Conservation (phyloP, 2,329 filamentous ascomycete species). For the Zarea fungicola region DNA sequence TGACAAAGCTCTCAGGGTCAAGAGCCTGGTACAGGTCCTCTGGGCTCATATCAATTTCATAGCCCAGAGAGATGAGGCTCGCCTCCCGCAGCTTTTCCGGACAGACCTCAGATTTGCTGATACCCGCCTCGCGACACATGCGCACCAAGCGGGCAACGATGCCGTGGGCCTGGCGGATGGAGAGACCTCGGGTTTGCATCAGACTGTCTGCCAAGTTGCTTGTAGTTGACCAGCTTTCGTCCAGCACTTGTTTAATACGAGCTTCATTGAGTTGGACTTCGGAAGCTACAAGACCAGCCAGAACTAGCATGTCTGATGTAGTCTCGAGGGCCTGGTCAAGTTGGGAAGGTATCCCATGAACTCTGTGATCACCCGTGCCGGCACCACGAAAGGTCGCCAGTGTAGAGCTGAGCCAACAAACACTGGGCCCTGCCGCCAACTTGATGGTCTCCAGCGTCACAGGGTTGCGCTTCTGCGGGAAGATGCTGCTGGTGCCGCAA, state of each 20-base stretch:
- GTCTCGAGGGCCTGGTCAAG: conserved; percentile 12
- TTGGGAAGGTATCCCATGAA: conserved; percentile 5
- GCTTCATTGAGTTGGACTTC: conserved; percentile 11
- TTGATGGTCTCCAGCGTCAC: conserved; percentile 14
- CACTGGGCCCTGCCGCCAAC: conserved; percentile 9
- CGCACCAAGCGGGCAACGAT: conserved; percentile 12
- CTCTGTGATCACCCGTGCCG: conserved; percentile 10
- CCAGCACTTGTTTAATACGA: conserved; percentile 3
- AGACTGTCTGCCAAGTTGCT: conserved; percentile 14
- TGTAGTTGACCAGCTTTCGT: conserved; percentile 13
- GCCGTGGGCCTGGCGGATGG: conserved; percentile 13
- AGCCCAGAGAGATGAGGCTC: conserved; percentile 1
- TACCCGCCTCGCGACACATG: conserved; percentile 4
- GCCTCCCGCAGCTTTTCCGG: conserved; percentile 6
- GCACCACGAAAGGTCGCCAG: conserved; percentile 11
- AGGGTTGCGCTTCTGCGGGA: conserved; percentile 16
- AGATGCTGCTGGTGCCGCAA: conserved; percentile 15
- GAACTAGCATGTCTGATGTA: conserved; percentile 11
- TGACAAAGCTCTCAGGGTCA: conserved; percentile 12
- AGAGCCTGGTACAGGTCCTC: conserved; percentile 8
- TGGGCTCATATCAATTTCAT: conserved; percentile 1
- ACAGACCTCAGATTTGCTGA: background rate
- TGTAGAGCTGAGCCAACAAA: conserved; percentile 13
- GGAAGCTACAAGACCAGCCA: conserved; percentile 9
- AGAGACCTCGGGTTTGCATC: conserved; percentile 11